Conservation (phyloP, 495 filamentous ascomycete genomes). For the Tuber microsphaerosporum region DNA sequence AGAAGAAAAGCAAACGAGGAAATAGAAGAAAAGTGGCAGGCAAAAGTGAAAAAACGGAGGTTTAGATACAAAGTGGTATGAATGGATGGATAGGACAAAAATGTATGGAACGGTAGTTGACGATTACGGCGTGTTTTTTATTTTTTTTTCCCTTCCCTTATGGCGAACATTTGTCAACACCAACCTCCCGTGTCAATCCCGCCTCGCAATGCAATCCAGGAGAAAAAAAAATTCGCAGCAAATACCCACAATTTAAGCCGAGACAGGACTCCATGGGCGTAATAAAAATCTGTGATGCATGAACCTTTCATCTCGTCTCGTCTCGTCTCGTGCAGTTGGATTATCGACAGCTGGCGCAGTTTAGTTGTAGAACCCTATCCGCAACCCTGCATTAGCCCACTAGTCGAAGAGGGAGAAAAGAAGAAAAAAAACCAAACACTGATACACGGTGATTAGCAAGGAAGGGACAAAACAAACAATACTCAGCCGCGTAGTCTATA, state of each 20-base stretch:
- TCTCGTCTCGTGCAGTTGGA: background rate
- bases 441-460: background rate
- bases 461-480: conserved; percentile 41
- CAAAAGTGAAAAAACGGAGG: background rate
- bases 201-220: background rate
- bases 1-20: background rate
- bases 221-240: background rate
- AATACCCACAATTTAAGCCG: background rate
- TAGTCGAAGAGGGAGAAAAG: background rate
- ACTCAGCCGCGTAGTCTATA: conserved; percentile 77
- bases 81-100: background rate
- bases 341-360: background rate
- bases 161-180: background rate
- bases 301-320: background rate
- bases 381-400: background rate
- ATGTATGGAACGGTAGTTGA: background rate
- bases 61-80: background rate
- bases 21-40: background rate
- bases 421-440: background rate
- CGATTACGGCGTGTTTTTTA: background rate
- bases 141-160: background rate
- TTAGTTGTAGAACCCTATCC: conserved; percentile 22
- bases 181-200: background rate
- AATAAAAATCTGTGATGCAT: background rate
- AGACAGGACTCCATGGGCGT: background rate